Evolutionary conservation across 1,284 basidiomycete genomes (phyloP).

Genomic region (Pyrrhoderma noxium): DNA sequence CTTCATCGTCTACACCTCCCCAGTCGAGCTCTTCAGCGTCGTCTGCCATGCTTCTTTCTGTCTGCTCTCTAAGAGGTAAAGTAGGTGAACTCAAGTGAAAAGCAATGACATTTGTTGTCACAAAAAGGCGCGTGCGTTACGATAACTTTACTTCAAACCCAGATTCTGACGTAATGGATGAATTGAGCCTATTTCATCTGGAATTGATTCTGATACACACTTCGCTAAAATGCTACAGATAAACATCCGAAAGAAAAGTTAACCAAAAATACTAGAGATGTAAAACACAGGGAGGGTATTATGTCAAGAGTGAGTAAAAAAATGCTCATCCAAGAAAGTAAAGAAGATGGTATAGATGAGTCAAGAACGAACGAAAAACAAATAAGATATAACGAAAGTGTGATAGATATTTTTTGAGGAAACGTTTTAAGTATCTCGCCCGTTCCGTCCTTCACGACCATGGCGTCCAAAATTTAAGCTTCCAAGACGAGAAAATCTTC

Average conservation of each 20-base stretch:
- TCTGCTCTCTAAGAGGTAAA: conserved; percentile 18
- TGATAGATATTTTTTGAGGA: conserved; percentile 2
- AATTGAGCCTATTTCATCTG: not conserved
- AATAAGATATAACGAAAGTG: not conserved
- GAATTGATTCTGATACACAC: conserved; percentile 2
- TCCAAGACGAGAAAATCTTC: conserved; percentile 64
- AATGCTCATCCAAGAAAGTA: not conserved
- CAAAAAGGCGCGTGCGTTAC: not conserved
- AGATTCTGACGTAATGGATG: not conserved
- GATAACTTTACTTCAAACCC: not conserved
- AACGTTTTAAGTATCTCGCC: conserved; percentile 3
- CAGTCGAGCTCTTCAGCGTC: conserved; percentile 67
- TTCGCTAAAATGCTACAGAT: conserved; percentile 6
- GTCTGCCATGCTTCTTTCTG: conserved; percentile 45
- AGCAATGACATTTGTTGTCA: not conserved
- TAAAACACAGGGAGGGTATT: not conserved
- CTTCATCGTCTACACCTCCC: conserved; percentile 65
- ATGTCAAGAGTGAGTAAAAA: not conserved
- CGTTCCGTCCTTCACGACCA: conserved; percentile 23
- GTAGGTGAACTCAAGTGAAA: not conserved
- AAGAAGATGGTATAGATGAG: not conserved
- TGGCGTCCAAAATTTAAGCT: conserved; percentile 62
- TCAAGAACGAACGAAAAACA: not conserved
- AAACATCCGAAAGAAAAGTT: not conserved
- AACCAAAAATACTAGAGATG: not conserved